Evolutionary conservation across 768 basidiomycete species (phyloP).

Genomic region (Pleurotus citrinopileatus): DNA sequence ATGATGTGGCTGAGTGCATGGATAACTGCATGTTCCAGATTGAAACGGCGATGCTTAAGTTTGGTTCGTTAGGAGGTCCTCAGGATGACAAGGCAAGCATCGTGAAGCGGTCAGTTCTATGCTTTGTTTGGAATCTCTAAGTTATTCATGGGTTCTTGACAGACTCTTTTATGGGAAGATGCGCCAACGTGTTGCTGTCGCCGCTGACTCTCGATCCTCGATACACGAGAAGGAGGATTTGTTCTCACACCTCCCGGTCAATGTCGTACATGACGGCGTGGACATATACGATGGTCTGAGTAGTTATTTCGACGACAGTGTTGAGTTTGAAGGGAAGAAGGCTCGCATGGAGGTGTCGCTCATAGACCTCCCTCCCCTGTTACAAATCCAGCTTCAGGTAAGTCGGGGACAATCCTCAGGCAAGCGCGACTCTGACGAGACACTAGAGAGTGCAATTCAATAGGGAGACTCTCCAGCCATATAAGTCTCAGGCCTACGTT

Average conservation of each 20-base stretch:
- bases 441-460: slow-evolving; percentile 90
- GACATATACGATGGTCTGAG: slow-evolving; percentile 95
- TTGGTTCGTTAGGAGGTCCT: slow-evolving; percentile 47
- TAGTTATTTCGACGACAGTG: slow-evolving; percentile 85
- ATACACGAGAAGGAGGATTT: slow-evolving; percentile 86
- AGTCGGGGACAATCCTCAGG: slow-evolving; percentile 15
- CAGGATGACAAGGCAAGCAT: slow-evolving; percentile 65
- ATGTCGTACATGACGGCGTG: slow-evolving; percentile 84
- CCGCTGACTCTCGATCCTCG: slow-evolving; percentile 43
- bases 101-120: slow-evolving; percentile 65
- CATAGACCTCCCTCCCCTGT: slow-evolving; percentile 81
- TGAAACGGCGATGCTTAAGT: slow-evolving; percentile 84
- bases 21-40: slow-evolving; percentile 99
- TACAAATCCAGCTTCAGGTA: slow-evolving; percentile 96
- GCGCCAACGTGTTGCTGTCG: slow-evolving; percentile 47
- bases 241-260: slow-evolving; percentile 92
- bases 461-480: slow-evolving; percentile 83
- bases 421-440: slow-evolving; percentile 2
- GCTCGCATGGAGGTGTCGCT: slow-evolving; percentile 85
- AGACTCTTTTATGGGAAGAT: slow-evolving; percentile 88
- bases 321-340: slow-evolving; percentile 85
- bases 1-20: slow-evolving; percentile 98
- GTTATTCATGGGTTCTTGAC: not conserved
- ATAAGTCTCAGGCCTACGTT: slow-evolving; percentile 96
- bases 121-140: not conserved